phyloP scores from a whole-genome alignment of 139 green algal genomes.

The Chloropicon primus region DNA sequence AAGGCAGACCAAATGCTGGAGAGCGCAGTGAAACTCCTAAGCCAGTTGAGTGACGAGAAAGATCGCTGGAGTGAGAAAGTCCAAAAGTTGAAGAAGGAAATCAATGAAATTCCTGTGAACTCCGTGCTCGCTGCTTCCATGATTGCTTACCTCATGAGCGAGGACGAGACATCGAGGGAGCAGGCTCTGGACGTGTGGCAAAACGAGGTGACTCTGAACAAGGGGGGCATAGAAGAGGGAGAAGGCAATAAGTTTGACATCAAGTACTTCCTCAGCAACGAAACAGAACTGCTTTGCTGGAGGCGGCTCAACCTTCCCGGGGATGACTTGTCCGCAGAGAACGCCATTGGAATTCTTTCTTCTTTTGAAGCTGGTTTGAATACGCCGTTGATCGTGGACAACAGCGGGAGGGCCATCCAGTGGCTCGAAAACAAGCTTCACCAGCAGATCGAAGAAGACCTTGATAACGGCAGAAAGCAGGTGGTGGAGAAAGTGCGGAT shows the following conservation, averaged over 20 bases:
- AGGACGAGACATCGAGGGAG: constrained; percentile 27
- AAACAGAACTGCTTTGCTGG: constrained; percentile 63
- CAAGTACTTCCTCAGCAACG: constrained; percentile 41
- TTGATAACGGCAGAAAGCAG: neutral
- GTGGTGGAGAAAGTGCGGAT: constrained; percentile 32
- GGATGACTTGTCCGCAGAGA: constrained; percentile 50
- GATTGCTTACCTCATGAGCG: constrained; percentile 40
- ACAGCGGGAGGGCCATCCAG: constrained; percentile 32
- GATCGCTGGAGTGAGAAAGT: constrained; percentile 44
- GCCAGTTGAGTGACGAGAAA: constrained; percentile 58
- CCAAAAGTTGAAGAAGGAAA: constrained; percentile 18
- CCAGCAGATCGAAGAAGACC: neutral
- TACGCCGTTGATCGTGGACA: constrained; percentile 60
- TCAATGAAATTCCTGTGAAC: constrained; percentile 32
- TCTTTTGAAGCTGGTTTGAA: constrained; percentile 1
- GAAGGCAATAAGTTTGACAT: constrained; percentile 30
- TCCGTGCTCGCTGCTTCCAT: constrained; percentile 42
- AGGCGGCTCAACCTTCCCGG: constrained; percentile 50
- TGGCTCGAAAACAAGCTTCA: constrained; percentile 48
- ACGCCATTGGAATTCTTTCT: constrained; percentile 48
- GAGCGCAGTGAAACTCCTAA: constrained; percentile 45
- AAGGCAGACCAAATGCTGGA: constrained; percentile 48
- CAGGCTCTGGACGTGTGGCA: neutral
- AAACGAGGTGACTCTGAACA: neutral
- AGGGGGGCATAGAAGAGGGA: neutral